Conservation (phyloP, 768 basidiomycete species). For the Macrolepiota fuliginosa region DNA sequence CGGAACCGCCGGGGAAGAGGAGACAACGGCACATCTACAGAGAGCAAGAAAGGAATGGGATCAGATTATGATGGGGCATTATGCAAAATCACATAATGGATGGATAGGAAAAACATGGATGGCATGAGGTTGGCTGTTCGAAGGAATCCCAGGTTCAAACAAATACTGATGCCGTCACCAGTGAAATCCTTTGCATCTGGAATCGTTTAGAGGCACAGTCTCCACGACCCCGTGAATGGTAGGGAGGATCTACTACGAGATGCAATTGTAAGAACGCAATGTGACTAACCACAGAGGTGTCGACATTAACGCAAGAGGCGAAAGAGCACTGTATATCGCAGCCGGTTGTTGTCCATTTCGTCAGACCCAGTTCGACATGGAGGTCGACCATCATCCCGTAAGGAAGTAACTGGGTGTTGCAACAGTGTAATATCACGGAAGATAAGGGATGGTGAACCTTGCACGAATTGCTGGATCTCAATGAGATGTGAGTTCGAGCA, state of each 20-base stretch:
- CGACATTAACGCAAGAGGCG: background rate
- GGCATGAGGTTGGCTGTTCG: constrained; percentile 10
- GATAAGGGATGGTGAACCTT: background rate
- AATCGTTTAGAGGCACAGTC: background rate
- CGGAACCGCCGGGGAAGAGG: constrained; percentile 1
- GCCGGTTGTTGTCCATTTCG: background rate
- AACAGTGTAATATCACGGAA: background rate
- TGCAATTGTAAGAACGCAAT: background rate
- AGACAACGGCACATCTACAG: constrained; percentile 1
- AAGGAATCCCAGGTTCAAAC: constrained; percentile 22
- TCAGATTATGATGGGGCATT: constrained; percentile 8
- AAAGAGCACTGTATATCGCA: background rate
- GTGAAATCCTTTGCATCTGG: constrained; percentile 19
- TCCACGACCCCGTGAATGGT: background rate
- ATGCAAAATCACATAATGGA: constrained; percentile 11
- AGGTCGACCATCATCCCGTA: background rate
- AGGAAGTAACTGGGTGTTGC: constrained; percentile 4
- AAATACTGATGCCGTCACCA: constrained; percentile 25
- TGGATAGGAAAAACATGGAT: constrained; percentile 2
- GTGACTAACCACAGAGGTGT: background rate
- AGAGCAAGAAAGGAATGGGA: background rate
- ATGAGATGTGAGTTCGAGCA: background rate
- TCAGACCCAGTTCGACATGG: background rate
- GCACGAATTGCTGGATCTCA: background rate
- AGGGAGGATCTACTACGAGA: background rate